These are phyloP conservation scores for Ceratocystis variospora DNA, from an alignment of 2,329 filamentous ascomycete species.

Conservation along the genomic window DNA sequence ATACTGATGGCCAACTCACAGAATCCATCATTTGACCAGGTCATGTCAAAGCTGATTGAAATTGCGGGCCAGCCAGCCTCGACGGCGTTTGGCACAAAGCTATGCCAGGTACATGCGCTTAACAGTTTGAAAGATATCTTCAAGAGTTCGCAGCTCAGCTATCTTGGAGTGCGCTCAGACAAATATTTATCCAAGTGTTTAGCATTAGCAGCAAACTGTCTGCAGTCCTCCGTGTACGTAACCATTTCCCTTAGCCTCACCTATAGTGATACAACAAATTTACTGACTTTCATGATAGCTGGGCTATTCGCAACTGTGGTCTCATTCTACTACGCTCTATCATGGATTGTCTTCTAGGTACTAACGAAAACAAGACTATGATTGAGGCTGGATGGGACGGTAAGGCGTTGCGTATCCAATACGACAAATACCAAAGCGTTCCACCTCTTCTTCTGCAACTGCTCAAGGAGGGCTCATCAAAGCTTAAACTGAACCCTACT, in stretches of 20 bases:
- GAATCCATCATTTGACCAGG: slow-evolving; percentile 47
- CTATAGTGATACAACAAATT: neutral
- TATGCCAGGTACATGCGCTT: slow-evolving; percentile 87
- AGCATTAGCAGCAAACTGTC: slow-evolving; percentile 62
- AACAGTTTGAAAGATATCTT: slow-evolving; percentile 91
- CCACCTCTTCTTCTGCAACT: slow-evolving; percentile 50
- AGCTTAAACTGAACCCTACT: slow-evolving; percentile 29
- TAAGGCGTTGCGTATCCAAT: slow-evolving; percentile 50
- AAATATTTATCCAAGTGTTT: slow-evolving; percentile 59
- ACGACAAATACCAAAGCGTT: slow-evolving; percentile 53
- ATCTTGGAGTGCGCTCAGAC: slow-evolving; percentile 59
- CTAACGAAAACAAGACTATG: slow-evolving; percentile 52
- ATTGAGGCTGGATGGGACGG: slow-evolving; percentile 52
- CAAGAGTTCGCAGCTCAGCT: slow-evolving; percentile 63
- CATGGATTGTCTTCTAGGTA: slow-evolving; percentile 65
- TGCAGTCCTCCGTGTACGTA: slow-evolving; percentile 64
- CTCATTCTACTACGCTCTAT: slow-evolving; percentile 77
- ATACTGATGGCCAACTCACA: slow-evolving; percentile 53
- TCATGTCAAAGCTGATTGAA: slow-evolving; percentile 47
- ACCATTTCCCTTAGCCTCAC: slow-evolving; percentile 7
- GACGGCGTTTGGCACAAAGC: slow-evolving; percentile 48
- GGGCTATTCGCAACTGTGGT: slow-evolving; percentile 90
- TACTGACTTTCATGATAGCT: slow-evolving; percentile 34
- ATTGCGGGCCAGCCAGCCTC: slow-evolving; percentile 42
- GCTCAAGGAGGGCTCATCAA: slow-evolving; percentile 39